Conservation (phyloP, 1,284 basidiomycete genomes). For the Rhodofomes roseus region DNA sequence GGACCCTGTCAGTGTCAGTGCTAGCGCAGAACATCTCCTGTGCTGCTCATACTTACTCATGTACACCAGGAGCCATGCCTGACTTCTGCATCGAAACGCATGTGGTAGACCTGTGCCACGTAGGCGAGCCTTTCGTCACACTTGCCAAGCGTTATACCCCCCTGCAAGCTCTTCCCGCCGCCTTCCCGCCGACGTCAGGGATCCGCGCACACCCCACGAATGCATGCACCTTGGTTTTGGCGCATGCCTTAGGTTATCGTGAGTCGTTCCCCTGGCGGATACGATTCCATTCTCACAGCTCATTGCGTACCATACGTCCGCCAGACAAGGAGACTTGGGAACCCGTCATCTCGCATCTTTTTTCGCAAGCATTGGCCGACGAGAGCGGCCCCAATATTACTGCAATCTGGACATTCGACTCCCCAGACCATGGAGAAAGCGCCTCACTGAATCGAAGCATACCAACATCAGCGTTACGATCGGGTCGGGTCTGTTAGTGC, state of each 20-base stretch:
- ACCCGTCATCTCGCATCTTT: not conserved
- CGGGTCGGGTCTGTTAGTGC: not conserved
- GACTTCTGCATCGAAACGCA: not conserved
- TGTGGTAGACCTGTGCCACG: not conserved
- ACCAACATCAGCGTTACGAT: not conserved
- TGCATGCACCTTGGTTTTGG: not conserved
- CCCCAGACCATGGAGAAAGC: not conserved
- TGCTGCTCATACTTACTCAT: too few species aligned
- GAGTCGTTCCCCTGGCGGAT: not conserved
- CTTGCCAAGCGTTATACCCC: not conserved
- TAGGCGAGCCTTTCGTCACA: not conserved
- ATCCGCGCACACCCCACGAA: not conserved
- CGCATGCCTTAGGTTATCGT: not conserved
- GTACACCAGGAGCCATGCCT: too few species aligned
- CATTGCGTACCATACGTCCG: not conserved
- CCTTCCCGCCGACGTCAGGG: not conserved
- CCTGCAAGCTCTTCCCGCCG: not conserved
- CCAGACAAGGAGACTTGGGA: not conserved
- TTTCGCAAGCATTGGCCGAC: not conserved
- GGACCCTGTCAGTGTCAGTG: too few species aligned
- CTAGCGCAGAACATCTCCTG: too few species aligned
- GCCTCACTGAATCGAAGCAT: not conserved
- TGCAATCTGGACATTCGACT: not conserved
- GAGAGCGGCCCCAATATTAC: not conserved
- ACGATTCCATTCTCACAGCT: not conserved